Evolutionary conservation across 106 monocot species (phyloP).

Genomic region (Dioscorea dumetorum): DNA sequence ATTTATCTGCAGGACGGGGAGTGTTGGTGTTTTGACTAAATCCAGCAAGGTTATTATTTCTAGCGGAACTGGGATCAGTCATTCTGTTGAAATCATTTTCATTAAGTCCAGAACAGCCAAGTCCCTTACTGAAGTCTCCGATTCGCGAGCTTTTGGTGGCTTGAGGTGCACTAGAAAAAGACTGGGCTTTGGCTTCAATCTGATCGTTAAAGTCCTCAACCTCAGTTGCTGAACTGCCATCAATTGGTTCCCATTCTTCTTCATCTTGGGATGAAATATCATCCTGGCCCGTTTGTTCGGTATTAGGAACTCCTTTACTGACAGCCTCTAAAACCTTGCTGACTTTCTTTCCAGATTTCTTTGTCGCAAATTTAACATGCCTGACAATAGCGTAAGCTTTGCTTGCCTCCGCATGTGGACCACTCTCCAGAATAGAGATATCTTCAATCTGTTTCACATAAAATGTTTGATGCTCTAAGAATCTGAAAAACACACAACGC

Average conservation of each 20-base stretch:
- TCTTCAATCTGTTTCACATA: conserved; percentile 52
- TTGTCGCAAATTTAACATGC: conserved; percentile 48
- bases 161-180: not conserved
- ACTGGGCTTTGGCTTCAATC: not conserved
- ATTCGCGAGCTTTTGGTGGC: not conserved
- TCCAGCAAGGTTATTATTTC: too few species aligned
- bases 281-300: conserved; percentile 12
- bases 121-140: not conserved
- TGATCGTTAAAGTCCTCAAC: not conserved
- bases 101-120: not conserved
- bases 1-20: not conserved
- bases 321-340: conserved; percentile 32
- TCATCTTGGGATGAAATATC: conserved; percentile 4
- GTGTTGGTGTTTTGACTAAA: too few species aligned
- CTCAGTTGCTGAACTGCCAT: conserved; percentile 31
- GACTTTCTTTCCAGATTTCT: conserved; percentile 57
- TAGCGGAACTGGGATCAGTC: too few species aligned
- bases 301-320: conserved; percentile 4
- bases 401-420: conserved; percentile 52
- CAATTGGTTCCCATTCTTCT: conserved; percentile 24
- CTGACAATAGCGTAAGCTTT: conserved; percentile 63
- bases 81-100: conserved; percentile 4
- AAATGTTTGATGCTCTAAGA: not conserved
- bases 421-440: conserved; percentile 65
- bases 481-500: too few species aligned